A percentile compares a stretch with the other conserved stretches of the same genome.
Conservation (phyloP, 2,329 filamentous ascomycete species). For the Calonectria leucothoes region DNA sequence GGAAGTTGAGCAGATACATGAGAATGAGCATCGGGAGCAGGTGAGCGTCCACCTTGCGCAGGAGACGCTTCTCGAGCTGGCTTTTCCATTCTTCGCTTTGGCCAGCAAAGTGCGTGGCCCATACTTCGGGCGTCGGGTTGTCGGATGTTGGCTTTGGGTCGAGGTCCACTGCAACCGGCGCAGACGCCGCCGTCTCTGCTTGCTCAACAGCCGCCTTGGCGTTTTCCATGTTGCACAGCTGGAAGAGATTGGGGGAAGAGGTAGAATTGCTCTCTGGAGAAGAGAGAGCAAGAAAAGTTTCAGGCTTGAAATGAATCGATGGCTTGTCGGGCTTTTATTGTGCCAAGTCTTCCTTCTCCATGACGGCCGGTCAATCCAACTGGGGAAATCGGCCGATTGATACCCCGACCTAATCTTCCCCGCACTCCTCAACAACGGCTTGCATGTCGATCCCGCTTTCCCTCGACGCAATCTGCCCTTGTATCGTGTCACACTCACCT, state of each 20-base stretch:
- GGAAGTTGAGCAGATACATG: slow-evolving; percentile 68
- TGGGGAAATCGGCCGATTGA: slow-evolving; percentile 4
- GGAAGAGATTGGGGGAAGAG: background rate
- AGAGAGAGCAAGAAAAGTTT: background rate
- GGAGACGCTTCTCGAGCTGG: slow-evolving; percentile 45
- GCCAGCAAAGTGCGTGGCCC: slow-evolving; percentile 24
- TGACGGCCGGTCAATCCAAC: background rate
- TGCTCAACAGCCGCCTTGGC: background rate
- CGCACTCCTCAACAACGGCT: background rate
- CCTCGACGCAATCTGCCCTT: background rate
- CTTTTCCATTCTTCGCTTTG: slow-evolving; percentile 33
- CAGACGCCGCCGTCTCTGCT: background rate
- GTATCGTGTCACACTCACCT: background rate
- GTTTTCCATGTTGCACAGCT: background rate
- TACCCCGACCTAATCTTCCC: background rate
- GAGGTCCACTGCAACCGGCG: background rate
- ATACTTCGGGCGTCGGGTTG: background rate
- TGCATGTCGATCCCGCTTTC: background rate
- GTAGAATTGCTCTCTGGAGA: background rate
- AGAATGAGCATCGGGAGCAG: slow-evolving; percentile 65
- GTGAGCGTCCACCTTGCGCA: slow-evolving; percentile 64
- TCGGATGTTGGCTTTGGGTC: background rate
- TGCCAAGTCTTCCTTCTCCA: background rate
- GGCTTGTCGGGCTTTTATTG: background rate
- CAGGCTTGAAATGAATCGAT: background rate